Conservation (phyloP, 495 filamentous ascomycete species). For the Hypoxylon trugodes region DNA sequence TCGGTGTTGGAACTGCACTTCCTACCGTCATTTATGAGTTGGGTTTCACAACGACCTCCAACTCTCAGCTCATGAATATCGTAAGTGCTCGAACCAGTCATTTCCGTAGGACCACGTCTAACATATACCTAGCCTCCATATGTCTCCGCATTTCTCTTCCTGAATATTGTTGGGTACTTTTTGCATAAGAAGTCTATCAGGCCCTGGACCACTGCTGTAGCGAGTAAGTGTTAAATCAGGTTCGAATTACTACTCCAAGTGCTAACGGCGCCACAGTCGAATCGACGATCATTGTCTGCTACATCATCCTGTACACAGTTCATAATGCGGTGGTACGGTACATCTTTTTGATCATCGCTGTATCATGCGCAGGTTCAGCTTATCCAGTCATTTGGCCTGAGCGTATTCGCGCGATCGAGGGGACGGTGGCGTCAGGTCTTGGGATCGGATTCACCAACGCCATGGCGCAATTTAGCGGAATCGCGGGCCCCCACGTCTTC, state of each 20-base stretch:
- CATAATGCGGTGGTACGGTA: conserved; percentile 51
- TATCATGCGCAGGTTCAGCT: conserved; percentile 50
- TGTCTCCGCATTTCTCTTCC: conserved; percentile 49
- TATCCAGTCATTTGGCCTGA: conserved; percentile 59
- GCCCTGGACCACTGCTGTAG: conserved; percentile 53
- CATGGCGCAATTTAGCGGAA: conserved; percentile 56
- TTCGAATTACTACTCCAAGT: background rate
- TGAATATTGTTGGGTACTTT: conserved; percentile 48
- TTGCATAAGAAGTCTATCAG: conserved; percentile 49
- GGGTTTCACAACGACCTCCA: conserved; percentile 50
- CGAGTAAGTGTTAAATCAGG: conserved; percentile 37
- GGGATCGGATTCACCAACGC: conserved; percentile 57
- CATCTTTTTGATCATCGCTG: conserved; percentile 51
- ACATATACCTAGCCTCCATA: conserved; percentile 49
- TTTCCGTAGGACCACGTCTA: background rate
- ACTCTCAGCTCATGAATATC: conserved; percentile 56
- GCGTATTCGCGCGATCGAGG: conserved; percentile 52
- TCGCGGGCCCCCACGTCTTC: conserved; percentile 54
- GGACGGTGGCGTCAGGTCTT: conserved; percentile 51
- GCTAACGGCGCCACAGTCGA: conserved; percentile 44
- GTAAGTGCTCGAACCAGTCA: conserved; percentile 34
- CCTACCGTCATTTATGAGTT: conserved; percentile 57
- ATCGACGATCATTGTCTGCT: conserved; percentile 53
- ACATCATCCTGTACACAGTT: conserved; percentile 56
- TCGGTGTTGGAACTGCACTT: conserved; percentile 51